Evolutionary conservation across 495 filamentous ascomycete species (phyloP).

Genomic region (Aspergillus mulundensis): DNA sequence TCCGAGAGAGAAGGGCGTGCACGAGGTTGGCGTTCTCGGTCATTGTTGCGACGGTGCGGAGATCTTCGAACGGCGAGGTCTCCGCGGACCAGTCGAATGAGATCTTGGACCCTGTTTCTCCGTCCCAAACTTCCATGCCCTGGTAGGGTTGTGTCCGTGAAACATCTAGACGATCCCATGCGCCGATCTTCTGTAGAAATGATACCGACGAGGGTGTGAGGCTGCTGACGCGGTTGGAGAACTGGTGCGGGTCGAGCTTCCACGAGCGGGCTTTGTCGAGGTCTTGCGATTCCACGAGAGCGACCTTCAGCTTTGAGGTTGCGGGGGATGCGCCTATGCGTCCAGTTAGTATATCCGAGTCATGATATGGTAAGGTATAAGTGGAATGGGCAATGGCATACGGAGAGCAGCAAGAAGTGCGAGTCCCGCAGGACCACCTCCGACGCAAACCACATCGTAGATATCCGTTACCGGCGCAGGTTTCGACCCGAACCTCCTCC

Average conservation of each 20-base stretch:
- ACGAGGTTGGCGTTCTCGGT: slow-evolving; percentile 89
- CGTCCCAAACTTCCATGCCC: slow-evolving; percentile 97
- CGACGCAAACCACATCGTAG: slow-evolving; percentile 94
- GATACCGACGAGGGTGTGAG: slow-evolving; percentile 78
- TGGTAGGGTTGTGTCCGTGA: slow-evolving; percentile 80
- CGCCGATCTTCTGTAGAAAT: slow-evolving; percentile 74
- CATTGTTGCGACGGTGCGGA: slow-evolving; percentile 84
- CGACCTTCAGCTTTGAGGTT: slow-evolving; percentile 74
- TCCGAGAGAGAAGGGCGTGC: slow-evolving; percentile 63
- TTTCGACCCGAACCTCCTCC: slow-evolving; percentile 30
- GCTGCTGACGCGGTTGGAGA: slow-evolving; percentile 92
- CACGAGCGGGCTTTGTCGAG: slow-evolving; percentile 60
- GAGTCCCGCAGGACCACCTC: slow-evolving; percentile 92
- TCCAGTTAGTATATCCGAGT: background rate
- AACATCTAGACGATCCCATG: slow-evolving; percentile 71
- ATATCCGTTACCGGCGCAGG: slow-evolving; percentile 42
- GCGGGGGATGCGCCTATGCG: slow-evolving; percentile 58
- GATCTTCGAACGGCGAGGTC: slow-evolving; percentile 42
- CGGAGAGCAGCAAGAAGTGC: slow-evolving; percentile 82
- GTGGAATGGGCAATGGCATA: slow-evolving; percentile 39
- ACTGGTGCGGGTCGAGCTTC: slow-evolving; percentile 62
- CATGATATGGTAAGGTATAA: background rate
- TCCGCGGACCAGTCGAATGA: slow-evolving; percentile 73
- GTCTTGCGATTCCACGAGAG: slow-evolving; percentile 87
- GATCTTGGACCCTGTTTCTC: slow-evolving; percentile 78